Evolutionary conservation across 495 filamentous ascomycete genomes (phyloP).

Genomic region (Lentithecium fluviatile): DNA sequence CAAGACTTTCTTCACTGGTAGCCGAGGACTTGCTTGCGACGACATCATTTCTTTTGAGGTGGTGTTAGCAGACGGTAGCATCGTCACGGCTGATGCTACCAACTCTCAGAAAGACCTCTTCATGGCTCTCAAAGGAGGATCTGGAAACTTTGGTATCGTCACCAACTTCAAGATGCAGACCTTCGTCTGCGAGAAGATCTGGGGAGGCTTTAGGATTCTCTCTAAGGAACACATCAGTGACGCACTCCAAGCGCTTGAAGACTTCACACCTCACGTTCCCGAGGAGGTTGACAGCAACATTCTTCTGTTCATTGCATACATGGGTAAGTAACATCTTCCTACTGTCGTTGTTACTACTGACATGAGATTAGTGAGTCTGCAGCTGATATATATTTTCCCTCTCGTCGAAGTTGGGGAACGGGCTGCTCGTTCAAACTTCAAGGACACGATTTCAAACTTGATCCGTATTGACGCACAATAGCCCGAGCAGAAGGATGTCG

Average conservation of each 20-base stretch:
- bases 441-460: too few species aligned
- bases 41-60: slow-evolving; percentile 47
- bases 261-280: slow-evolving; percentile 10
- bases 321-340: not conserved
- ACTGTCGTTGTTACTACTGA: not conserved
- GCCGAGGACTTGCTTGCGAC: slow-evolving; percentile 55
- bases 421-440: too few species aligned
- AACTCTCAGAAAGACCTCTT: slow-evolving; percentile 5
- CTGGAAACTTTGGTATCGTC: slow-evolving; percentile 23
- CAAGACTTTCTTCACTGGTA: slow-evolving; percentile 33
- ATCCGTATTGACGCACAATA: not conserved
- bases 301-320: slow-evolving; percentile 2
- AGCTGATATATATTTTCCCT: too few species aligned
- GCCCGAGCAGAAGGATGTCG: slow-evolving; percentile 2
- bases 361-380: not conserved
- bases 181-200: slow-evolving; percentile 31
- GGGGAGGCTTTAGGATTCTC: slow-evolving; percentile 31
- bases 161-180: slow-evolving; percentile 20
- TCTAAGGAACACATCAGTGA: not conserved
- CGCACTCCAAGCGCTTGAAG: slow-evolving; percentile 3
- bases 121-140: slow-evolving; percentile 18
- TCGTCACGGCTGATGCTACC: slow-evolving; percentile 46
- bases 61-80: slow-evolving; percentile 56
- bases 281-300: slow-evolving; percentile 1
- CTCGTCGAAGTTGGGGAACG: too few species aligned